Evolutionary conservation across 1,284 basidiomycete genomes (phyloP).

Genomic region (Pholiota adiposa): DNA sequence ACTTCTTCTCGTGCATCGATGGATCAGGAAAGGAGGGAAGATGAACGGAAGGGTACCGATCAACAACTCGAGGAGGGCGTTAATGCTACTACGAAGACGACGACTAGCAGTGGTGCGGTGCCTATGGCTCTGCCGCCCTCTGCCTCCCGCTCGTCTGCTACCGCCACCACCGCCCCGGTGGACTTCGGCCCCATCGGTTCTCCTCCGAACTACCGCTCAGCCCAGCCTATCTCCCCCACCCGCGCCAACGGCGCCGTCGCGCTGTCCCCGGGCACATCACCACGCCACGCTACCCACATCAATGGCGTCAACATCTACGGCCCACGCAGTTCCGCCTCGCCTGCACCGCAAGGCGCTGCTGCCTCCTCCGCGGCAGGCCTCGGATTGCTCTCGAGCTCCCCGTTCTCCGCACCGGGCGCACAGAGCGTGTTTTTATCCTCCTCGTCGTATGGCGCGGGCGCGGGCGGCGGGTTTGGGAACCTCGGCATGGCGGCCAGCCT

Average conservation of each 20-base stretch:
- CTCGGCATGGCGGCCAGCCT: slow-evolving; percentile 44
- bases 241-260: slow-evolving; percentile 27
- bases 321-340: slow-evolving; percentile 18
- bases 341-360: not conserved
- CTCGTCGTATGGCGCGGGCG: slow-evolving; percentile 31
- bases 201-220: slow-evolving; percentile 47
- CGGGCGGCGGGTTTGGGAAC: slow-evolving; percentile 19
- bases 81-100: not conserved
- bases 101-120: slow-evolving; percentile 21
- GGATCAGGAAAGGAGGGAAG: not conserved
- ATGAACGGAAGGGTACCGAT: not conserved
- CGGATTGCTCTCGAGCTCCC: slow-evolving; percentile 55
- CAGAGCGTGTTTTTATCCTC: slow-evolving; percentile 56
- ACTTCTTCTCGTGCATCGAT: slow-evolving; percentile 6
- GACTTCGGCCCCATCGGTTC: slow-evolving; percentile 83
- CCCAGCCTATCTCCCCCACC: slow-evolving; percentile 25
- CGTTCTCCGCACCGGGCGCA: slow-evolving; percentile 71
- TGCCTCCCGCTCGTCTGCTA: slow-evolving; percentile 42
- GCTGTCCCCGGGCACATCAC: slow-evolving; percentile 43
- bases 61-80: not conserved
- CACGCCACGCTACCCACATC: slow-evolving; percentile 35
- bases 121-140: slow-evolving; percentile 54
- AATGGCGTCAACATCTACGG: slow-evolving; percentile 40
- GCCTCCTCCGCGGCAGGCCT: slow-evolving; percentile 39
- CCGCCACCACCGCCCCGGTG: slow-evolving; percentile 30